Evolutionary conservation across 495 filamentous ascomycete species (phyloP).

Genomic region (Tuber magnatum): DNA sequence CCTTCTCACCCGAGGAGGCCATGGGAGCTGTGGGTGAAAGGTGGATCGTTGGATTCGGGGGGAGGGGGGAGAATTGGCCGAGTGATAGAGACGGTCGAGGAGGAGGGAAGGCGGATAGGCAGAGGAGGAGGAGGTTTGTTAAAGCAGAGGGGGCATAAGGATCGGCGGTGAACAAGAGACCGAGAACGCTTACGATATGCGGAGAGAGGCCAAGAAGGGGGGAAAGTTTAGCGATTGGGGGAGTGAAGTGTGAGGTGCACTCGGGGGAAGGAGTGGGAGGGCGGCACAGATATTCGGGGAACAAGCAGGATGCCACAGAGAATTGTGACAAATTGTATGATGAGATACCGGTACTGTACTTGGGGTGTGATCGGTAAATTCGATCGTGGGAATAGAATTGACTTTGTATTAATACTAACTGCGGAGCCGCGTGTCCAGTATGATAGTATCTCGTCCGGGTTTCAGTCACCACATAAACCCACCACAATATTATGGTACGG

Average conservation of each 20-base stretch:
- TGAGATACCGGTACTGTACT: too few species aligned
- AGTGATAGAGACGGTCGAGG: not conserved
- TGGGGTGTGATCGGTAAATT: too few species aligned
- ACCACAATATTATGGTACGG: too few species aligned
- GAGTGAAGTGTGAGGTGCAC: not conserved
- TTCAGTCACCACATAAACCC: too few species aligned
- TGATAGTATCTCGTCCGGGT: too few species aligned
- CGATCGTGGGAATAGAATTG: too few species aligned
- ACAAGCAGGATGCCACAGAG: not conserved
- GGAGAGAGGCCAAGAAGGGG: not conserved
- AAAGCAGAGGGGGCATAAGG: not conserved
- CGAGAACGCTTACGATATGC: not conserved
- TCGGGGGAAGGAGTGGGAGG: not conserved
- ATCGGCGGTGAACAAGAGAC: not conserved
- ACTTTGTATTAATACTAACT: too few species aligned
- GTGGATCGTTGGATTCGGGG: not conserved
- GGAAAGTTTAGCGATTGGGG: not conserved
- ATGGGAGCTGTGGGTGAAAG: not conserved
- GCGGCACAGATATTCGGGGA: not conserved
- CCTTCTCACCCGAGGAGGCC: not conserved
- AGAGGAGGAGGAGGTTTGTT: not conserved
- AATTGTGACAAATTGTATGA: not conserved
- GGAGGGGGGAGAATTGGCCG: not conserved
- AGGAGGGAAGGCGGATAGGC: not conserved
- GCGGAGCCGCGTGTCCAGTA: too few species aligned